A percentile compares a stretch with the other conserved stretches of the same genome.
These are phyloP conservation scores for Epithele typhae DNA, from an alignment of 768 basidiomycete species.

Conservation along the genomic window DNA sequence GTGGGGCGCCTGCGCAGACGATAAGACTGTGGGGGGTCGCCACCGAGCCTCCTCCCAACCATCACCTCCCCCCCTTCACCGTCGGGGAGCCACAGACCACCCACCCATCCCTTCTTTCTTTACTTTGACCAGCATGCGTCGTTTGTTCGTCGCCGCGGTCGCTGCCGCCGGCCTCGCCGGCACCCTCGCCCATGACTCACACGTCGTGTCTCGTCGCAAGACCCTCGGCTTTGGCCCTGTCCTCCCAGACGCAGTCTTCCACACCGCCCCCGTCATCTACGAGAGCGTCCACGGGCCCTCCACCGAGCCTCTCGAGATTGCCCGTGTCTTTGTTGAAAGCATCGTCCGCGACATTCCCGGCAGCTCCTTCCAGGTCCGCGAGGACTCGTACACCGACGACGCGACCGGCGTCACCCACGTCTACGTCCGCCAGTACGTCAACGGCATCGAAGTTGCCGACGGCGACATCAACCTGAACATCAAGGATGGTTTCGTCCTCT, in stretches of 20 bases:
- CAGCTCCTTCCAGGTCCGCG: conserved; percentile 55
- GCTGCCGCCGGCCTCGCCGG: conserved; percentile 58
- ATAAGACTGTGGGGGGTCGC: conserved; percentile 14
- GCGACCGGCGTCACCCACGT: conserved; percentile 86
- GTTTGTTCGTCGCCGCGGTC: conserved; percentile 60
- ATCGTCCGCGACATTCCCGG: conserved; percentile 38
- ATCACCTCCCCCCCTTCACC: conserved; percentile 19
- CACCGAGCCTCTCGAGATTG: conserved; percentile 55
- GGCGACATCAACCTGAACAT: conserved; percentile 94
- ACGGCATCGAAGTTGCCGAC: conserved; percentile 85
- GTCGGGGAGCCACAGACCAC: conserved; percentile 7
- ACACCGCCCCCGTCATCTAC: conserved; percentile 39
- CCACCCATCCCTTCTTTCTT: conserved; percentile 3
- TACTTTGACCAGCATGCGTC: conserved; percentile 47
- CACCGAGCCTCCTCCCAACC: conserved; percentile 11
- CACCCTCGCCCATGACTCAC: conserved; percentile 40
- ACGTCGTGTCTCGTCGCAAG: conserved; percentile 55
- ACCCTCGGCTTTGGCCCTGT: conserved; percentile 85
- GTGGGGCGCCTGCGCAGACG: conserved; percentile 2
- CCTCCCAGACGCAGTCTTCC: conserved; percentile 68
- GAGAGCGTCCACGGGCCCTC: conserved; percentile 13
- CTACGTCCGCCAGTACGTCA: conserved; percentile 80
- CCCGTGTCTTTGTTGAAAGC: conserved; percentile 53
- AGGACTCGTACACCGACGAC: conserved; percentile 84
- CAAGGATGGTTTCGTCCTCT: conserved; percentile 76